Conservation (phyloP, 441 rosid species). For the Populus hybrid region DNA sequence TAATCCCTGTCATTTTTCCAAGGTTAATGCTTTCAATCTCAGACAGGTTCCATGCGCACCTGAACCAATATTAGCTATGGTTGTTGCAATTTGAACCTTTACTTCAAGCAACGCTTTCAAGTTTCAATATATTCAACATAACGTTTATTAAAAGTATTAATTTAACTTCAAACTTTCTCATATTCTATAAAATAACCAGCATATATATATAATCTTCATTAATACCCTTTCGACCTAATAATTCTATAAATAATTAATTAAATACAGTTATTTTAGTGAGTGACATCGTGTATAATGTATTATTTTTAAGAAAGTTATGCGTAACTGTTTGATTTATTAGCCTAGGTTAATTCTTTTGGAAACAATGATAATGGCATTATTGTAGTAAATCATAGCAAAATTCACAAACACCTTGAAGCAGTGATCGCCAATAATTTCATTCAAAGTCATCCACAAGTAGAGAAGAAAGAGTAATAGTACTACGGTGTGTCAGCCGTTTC, state of each 20-base stretch:
- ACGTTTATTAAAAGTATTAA: not conserved
- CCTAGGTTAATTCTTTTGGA: not conserved
- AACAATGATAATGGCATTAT: not conserved
- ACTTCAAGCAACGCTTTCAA: not conserved
- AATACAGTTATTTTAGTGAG: not conserved
- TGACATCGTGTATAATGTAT: not conserved
- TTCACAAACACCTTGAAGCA: constrained; percentile 6
- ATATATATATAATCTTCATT: not conserved
- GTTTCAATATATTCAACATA: not conserved
- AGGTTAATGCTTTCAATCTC: not conserved
- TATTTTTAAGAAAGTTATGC: too few relatives aligned
- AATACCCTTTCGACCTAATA: not conserved
- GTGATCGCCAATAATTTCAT: constrained; percentile 4
- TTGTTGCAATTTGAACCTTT: not conserved
- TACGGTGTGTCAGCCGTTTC: constrained; percentile 21
- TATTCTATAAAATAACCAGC: not conserved
- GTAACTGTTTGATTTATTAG: too few relatives aligned
- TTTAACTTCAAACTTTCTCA: not conserved
- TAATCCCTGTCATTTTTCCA: not conserved
- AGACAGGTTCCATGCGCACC: not conserved
- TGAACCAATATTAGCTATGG: not conserved
- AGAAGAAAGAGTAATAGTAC: constrained; percentile 18
- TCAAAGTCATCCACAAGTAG: constrained; percentile 8
- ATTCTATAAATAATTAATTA: too few relatives aligned
- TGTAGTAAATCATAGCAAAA: not conserved